Conservation (phyloP, 1,139 yeast genomes). For the Debaryomyces sp. region DNA sequence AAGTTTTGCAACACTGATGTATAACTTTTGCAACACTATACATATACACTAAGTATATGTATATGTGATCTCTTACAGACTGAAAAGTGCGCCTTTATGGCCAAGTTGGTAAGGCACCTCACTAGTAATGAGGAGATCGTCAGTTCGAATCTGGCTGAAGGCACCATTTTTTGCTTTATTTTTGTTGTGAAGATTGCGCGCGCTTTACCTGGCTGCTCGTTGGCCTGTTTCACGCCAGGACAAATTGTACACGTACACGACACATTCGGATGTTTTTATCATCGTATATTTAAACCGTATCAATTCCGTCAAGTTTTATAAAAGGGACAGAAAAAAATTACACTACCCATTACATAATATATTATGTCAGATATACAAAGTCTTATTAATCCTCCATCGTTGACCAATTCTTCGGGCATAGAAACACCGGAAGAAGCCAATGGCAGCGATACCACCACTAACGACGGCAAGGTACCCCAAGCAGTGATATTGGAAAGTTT, state of each 20-base stretch:
- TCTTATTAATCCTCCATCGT: conserved; percentile 13
- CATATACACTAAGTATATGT: too few relatives aligned
- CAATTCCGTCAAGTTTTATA: conserved; percentile 4
- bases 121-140: conserved; percentile 89
- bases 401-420: background rate
- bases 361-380: conserved; percentile 16
- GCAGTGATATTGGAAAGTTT: conserved; percentile 36
- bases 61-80: background rate
- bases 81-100: conserved; percentile 45
- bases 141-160: conserved; percentile 84
- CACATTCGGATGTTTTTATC: background rate
- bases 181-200: background rate
- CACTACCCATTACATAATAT: background rate
- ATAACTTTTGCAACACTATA: too few relatives aligned
- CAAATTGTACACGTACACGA: background rate
- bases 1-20: too few relatives aligned
- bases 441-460: conserved; percentile 2
- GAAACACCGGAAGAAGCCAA: background rate
- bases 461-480: conserved; percentile 24
- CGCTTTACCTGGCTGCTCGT: background rate
- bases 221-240: background rate
- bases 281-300: conserved; percentile 5
- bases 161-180: conserved; percentile 41
- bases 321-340: background rate
- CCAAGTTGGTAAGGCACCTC: conserved; percentile 92